phyloP scores from a whole-genome alignment of 306 rosid genomes.

The Parietaria judaica region DNA sequence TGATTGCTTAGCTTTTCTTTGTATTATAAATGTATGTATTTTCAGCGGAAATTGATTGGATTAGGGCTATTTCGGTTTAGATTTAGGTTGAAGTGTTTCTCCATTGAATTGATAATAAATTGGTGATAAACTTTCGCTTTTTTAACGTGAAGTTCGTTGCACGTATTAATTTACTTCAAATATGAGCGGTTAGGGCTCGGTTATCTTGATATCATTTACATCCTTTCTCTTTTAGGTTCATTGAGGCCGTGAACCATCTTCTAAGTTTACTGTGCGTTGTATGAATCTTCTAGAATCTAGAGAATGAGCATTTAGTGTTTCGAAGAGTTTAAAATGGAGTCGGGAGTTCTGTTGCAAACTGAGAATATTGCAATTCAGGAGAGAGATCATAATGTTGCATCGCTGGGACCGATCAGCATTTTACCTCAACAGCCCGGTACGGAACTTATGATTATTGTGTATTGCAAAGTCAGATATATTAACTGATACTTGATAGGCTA shows the following conservation, averaged over 20 bases:
- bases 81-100: background rate
- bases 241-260: slow-evolving; percentile 6
- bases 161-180: too few species aligned
- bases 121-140: background rate
- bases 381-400: slow-evolving; percentile 44
- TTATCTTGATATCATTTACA: background rate
- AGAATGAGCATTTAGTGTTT: slow-evolving; percentile 19
- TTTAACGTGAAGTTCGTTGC: background rate
- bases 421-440: slow-evolving; percentile 56
- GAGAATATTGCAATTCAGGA: slow-evolving; percentile 37
- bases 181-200: background rate
- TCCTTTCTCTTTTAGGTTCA: background rate
- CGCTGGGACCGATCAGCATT: slow-evolving; percentile 30
- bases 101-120: background rate
- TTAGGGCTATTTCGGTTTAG: slow-evolving; percentile 2
- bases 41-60: background rate
- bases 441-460: background rate
- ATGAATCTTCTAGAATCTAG: slow-evolving; percentile 6
- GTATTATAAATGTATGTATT: slow-evolving; percentile 10
- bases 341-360: slow-evolving; percentile 27
- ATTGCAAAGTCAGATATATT: too few species aligned
- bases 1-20: slow-evolving; percentile 7
- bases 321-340: slow-evolving; percentile 29
- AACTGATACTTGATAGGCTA: too few species aligned
- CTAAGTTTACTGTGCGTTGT: slow-evolving; percentile 5